Conservation (phyloP, 2,329 filamentous ascomycete species). For the Plenodomus lindquistii region DNA sequence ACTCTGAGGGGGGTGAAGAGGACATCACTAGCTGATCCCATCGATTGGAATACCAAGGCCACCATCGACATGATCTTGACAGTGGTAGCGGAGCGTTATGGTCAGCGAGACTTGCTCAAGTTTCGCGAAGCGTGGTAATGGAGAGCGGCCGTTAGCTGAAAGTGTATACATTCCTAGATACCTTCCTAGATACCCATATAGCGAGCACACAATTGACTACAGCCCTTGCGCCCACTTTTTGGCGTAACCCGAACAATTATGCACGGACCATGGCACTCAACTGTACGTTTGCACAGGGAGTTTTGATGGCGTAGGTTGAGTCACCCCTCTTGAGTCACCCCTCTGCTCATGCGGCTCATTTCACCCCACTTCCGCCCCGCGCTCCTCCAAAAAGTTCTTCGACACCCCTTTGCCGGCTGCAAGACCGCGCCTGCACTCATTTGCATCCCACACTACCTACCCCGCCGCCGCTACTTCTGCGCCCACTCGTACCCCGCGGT, state of each 20-base stretch:
- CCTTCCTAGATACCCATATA: constrained; percentile 3
- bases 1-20: neutral
- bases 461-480: constrained; percentile 23
- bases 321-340: constrained; percentile 30
- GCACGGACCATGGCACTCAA: constrained; percentile 19
- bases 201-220: neutral
- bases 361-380: constrained; percentile 38
- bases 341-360: constrained; percentile 33
- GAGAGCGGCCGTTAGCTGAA: neutral
- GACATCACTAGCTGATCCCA: constrained; percentile 1
- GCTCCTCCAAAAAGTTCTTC: constrained; percentile 27
- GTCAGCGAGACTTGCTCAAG: constrained; percentile 82
- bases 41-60: constrained; percentile 57
- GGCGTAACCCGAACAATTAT: constrained; percentile 12
- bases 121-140: constrained; percentile 59
- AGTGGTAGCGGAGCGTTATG: constrained; percentile 84
- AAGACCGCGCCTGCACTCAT: constrained; percentile 15
- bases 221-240: neutral
- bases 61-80: constrained; percentile 92
- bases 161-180: constrained; percentile 6
- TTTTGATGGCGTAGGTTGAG: constrained; percentile 25
- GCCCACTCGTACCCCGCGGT: constrained; percentile 13
- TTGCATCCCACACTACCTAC: constrained; percentile 9
- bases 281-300: constrained; percentile 18
- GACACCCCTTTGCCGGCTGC: constrained; percentile 19